Base-by-base conservation (phyloP, 805 yeast genomes). In the Yueomyces sp. region DNA sequence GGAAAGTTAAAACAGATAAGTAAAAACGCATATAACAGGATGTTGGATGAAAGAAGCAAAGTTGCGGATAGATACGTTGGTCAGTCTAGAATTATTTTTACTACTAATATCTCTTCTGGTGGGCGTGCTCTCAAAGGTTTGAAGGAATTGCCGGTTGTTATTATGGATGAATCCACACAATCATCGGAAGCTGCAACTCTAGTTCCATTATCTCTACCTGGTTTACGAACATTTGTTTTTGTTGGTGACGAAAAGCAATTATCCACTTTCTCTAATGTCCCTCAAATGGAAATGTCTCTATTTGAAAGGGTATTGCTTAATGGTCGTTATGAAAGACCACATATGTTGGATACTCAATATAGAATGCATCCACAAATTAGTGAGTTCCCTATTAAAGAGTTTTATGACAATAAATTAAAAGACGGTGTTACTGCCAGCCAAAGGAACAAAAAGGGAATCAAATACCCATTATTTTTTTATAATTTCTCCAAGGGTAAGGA, bases 291-390 rank as follows among this genome's bases (percentile, higher is more conserved):
- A 43, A 66, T 76, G 63, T 79, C 86, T 1, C 59, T 81, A 44
- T 81, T 81, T 52, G 86, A 81, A 63, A 67, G 90, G 54, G 73
- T 79, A 3, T 57, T 81, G 40, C 58, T 66, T 37, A 80, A 79
- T 56, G 83, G 81, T 3, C 70, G 81, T 0, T 79, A 76, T 53
- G 61, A 64, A 30, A 67, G 69, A 11, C 81, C 84, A 2, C 77
- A 74, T 49, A 77, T 81, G 85, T 68, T 81, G 52, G 79, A 81
- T 51, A 76, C 78, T 1, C 83, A 78, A 51, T 78, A 77, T 52
- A 69, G 84, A 60, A 77, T 78, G 83, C 82, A 78, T 50, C 84
- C 98, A 0, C 78, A 72, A 3, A 92, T 92, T 41, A 84, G 96
- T 26, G 60, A 51, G 40, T 94, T 92, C 59, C 98, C 99, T 1